Evolutionary conservation across 75 land plant species (phyloP).

Genomic region (Selaginella moellendorffii): DNA sequence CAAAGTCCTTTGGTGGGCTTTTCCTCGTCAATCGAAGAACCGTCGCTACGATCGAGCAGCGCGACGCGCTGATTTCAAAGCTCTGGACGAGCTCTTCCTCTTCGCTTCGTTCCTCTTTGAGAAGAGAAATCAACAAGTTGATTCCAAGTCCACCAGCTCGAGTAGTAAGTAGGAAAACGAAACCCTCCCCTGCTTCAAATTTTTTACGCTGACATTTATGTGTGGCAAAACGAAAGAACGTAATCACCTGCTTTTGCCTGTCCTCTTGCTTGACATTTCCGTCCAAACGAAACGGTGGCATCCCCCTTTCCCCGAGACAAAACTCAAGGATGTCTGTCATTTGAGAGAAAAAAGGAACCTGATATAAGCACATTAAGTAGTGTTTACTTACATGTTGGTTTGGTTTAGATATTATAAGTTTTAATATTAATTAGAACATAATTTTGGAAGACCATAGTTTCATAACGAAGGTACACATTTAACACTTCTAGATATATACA

Average conservation of each 20-base stretch:
- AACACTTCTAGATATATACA: too few species aligned
- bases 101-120: constrained; percentile 39
- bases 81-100: constrained; percentile 79
- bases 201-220: constrained; percentile 39
- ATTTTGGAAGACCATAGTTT: too few species aligned
- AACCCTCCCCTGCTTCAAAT: constrained; percentile 57
- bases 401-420: too few species aligned
- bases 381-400: too few species aligned
- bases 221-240: background rate
- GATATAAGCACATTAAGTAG: constrained; percentile 9
- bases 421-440: too few species aligned
- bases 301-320: constrained; percentile 65
- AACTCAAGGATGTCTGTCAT: constrained; percentile 85
- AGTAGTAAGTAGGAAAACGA: constrained; percentile 67
- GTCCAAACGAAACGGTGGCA: constrained; percentile 73
- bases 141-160: constrained; percentile 92
- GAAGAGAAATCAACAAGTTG: constrained; percentile 63
- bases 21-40: background rate
- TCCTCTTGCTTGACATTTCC: constrained; percentile 50
- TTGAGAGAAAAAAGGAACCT: constrained; percentile 86
- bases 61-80: constrained; percentile 43
- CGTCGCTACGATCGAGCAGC: constrained; percentile 40
- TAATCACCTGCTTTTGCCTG: constrained; percentile 51
- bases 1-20: constrained; percentile 71
- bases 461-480: too few species aligned